These are phyloP conservation scores for Lepidopterella palustris DNA, from an alignment of 495 filamentous ascomycete species.

Conservation along the genomic window DNA sequence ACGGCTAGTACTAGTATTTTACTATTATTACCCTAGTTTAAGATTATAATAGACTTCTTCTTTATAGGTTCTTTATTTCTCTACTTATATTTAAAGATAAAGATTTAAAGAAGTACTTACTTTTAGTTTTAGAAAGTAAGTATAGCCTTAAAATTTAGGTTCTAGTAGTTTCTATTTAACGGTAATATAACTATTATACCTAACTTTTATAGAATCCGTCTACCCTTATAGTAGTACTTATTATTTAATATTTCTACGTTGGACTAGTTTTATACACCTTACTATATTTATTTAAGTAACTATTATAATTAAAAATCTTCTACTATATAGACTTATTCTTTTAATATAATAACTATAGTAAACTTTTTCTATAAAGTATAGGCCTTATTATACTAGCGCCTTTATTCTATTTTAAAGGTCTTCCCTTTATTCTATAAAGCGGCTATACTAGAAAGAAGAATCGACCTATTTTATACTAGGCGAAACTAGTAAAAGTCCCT, in stretches of 20 bases:
- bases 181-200: neutral
- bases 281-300: neutral
- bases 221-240: neutral
- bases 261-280: neutral
- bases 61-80: neutral
- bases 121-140: neutral
- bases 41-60: neutral
- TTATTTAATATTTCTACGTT: neutral
- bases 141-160: neutral
- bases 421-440: neutral
- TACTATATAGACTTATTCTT: neutral
- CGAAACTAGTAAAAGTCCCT: neutral
- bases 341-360: neutral
- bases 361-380: neutral
- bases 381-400: neutral
- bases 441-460: neutral
- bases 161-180: neutral
- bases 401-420: neutral
- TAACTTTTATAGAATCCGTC: neutral
- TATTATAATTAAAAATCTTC: neutral
- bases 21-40: neutral
- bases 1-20: neutral
- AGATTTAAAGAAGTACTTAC: neutral
- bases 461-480: neutral
- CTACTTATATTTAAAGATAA: neutral